Conservation (phyloP, 345 rosid species). For the Barbarea vulgaris region DNA sequence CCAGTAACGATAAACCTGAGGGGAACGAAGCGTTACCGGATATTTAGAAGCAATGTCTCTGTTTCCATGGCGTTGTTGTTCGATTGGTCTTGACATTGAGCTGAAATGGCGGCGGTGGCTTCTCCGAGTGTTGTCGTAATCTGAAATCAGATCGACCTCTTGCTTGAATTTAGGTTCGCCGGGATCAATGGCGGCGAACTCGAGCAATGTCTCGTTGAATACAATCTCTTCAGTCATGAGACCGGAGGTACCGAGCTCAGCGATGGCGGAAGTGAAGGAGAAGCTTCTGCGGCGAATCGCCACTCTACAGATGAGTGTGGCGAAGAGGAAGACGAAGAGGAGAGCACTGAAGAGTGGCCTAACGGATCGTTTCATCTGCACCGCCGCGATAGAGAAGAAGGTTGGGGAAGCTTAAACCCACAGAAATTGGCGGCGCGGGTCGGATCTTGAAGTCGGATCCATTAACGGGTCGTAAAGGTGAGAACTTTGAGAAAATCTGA, state of each 20-base stretch:
- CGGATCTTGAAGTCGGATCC: slow-evolving; percentile 47
- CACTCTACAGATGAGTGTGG: slow-evolving; percentile 56
- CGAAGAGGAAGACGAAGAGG: slow-evolving; percentile 56
- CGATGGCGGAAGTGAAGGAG: slow-evolving; percentile 41
- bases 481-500: neutral
- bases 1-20: slow-evolving; percentile 68
- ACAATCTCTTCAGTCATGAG: slow-evolving; percentile 33
- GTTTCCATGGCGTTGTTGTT: slow-evolving; percentile 34
- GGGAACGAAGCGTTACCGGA: slow-evolving; percentile 54
- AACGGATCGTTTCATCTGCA: slow-evolving; percentile 69
- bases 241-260: slow-evolving; percentile 38
- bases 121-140: slow-evolving; percentile 54
- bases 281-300: slow-evolving; percentile 47
- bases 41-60: slow-evolving; percentile 36
- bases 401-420: slow-evolving; percentile 25
- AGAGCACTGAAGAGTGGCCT: slow-evolving; percentile 64
- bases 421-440: slow-evolving; percentile 23
- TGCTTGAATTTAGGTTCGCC: slow-evolving; percentile 59
- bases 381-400: neutral
- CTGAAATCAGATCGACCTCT: slow-evolving; percentile 66
- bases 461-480: slow-evolving; percentile 19
- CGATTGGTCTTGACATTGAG: slow-evolving; percentile 53
- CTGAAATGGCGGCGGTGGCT: slow-evolving; percentile 48
- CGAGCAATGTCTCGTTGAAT: slow-evolving; percentile 70
- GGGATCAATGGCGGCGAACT: slow-evolving; percentile 64